A percentile compares a stretch with the other conserved stretches of the same genome.
These are phyloP conservation scores for Mycena kentingensis DNA, from an alignment of 768 basidiomycete genomes.

Conservation along the genomic window DNA sequence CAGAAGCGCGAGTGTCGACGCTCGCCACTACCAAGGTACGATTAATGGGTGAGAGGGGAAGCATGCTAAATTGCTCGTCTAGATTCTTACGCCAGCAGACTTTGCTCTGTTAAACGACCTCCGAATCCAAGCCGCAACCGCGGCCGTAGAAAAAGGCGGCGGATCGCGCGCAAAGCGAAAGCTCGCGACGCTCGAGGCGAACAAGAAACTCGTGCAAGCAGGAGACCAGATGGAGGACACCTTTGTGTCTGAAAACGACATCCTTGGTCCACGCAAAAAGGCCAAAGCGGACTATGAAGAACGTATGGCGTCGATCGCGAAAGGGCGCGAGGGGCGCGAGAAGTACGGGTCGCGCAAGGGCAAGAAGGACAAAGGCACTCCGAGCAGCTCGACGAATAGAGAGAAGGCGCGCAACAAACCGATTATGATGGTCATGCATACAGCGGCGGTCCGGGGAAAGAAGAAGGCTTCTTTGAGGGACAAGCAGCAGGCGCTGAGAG, in stretches of 20 bases:
- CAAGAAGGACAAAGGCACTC: constrained; percentile 82
- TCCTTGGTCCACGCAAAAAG: constrained; percentile 93
- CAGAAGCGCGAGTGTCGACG: constrained; percentile 52
- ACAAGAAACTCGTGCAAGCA: constrained; percentile 56
- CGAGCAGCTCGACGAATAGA: constrained; percentile 87
- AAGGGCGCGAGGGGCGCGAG: constrained; percentile 92
- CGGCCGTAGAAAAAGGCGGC: constrained; percentile 68
- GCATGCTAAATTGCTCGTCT: background rate
- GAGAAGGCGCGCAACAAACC: constrained; percentile 95
- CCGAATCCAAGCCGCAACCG: constrained; percentile 73
- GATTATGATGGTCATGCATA: constrained; percentile 89
- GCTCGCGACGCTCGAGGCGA: constrained; percentile 75
- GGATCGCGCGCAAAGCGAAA: constrained; percentile 86
- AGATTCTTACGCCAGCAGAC: constrained; percentile 98
- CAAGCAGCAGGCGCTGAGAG: constrained; percentile 76
- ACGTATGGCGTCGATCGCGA: constrained; percentile 86
- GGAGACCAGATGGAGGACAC: constrained; percentile 48
- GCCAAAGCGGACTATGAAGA: constrained; percentile 92
- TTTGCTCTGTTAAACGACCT: constrained; percentile 91
- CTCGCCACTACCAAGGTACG: constrained; percentile 80
- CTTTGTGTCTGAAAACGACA: constrained; percentile 89
- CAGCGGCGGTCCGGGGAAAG: constrained; percentile 75
- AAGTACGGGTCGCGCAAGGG: constrained; percentile 90
- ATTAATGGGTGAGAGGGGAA: no score
- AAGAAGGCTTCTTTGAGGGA: constrained; percentile 81